Evolutionary conservation across 73 alveolate species (phyloP), one percentile per base, ranked within the genome.

Genomic region (Tetrahymena thermophila): DNA sequence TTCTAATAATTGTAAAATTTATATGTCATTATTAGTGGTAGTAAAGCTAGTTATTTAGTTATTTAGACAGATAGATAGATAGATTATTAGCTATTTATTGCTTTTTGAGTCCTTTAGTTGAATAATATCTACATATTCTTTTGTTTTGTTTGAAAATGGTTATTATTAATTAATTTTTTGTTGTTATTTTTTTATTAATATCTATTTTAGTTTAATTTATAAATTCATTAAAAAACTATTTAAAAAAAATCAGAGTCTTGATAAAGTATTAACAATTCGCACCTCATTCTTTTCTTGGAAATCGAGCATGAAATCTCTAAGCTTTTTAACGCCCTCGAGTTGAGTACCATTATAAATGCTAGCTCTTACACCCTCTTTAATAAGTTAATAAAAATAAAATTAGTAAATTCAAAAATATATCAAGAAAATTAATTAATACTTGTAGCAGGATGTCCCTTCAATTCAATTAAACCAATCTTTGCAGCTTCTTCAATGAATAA

Each of bases 401-500:
- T 19, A 23, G 8, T 71, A 25, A 2, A 28, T 25, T 71, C 35
- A 28, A n/a, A 71, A 9, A 10, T 1, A 25, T 71, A 21, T 11
- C 1, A 19, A 19, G 3, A 10, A 16, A 71, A 19, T 11, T n/a
- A 28, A 28, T 71, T 8, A 71, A 4, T 71, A 71, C 89, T 71
- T 28, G 96, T 97, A 35, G 97, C 93, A 94, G 97, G 94, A 55
- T 97, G 99, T 43, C 98, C 99, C 93, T 94, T 96, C 58, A 96
- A 93, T 56, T 96, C 97, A 85, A 96, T 89, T 35, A 97, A 34
- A 13, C 98, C 98, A 35, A 34, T 96, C 85, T 85, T 43, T 28
- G 93, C 95, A 19, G 97, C 98, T 85, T 98, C 99, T 28, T 71
- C 97, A 93, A 97, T 16, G 97, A 98, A 98, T 94, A 96, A 97